Conservation (phyloP, 2,329 filamentous ascomycete species). For the Graphiopsis chlorocephala region DNA sequence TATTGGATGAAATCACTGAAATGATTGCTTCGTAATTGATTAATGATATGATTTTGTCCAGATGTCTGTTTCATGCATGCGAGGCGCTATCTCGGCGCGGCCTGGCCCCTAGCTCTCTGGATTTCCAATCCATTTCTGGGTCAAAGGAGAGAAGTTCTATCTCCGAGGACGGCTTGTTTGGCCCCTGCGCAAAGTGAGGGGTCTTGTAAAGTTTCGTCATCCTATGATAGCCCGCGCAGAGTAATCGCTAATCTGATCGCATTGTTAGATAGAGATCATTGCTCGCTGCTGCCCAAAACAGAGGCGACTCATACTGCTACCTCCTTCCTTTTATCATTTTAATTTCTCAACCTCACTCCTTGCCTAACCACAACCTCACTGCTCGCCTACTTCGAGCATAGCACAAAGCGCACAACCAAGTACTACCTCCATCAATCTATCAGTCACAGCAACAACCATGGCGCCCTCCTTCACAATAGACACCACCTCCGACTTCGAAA, state of each 20-base stretch:
- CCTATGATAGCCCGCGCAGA: constrained; percentile 4
- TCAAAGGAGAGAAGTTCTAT: neutral
- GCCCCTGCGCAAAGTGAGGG: neutral
- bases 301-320: neutral
- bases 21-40: too few species aligned
- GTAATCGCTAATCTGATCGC: constrained; percentile 9
- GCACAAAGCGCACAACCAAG: neutral
- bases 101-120: neutral
- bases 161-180: constrained; percentile 11
- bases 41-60: too few species aligned
- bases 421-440: neutral
- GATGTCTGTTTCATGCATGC: neutral
- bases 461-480: constrained; percentile 40
- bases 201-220: constrained; percentile 11
- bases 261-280: neutral
- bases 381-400: too few species aligned
- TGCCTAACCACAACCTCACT: neutral
- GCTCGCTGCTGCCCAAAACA: neutral
- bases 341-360: neutral
- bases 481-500: constrained; percentile 37
- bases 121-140: constrained; percentile 10
- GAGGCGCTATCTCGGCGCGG: neutral
- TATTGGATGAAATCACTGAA: too few species aligned
- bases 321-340: neutral
- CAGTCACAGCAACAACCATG: constrained; percentile 29